Conservation (phyloP, 306 rosid species). For the Prunus mongolica region DNA sequence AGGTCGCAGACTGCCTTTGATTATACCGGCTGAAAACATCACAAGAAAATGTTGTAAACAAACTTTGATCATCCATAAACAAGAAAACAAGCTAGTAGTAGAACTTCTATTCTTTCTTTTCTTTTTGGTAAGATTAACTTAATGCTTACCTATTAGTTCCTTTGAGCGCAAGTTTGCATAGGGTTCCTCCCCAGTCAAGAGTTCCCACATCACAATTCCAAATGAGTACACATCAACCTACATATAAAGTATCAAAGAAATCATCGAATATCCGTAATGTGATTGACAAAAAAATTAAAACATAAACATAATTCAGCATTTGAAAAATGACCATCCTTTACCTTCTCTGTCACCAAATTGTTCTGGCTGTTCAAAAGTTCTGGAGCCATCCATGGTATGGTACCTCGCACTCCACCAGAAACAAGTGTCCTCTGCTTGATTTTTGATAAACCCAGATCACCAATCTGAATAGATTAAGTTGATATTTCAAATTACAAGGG, state of each 20-base stretch:
- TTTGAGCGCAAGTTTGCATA: slow-evolving; percentile 18
- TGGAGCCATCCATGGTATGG: slow-evolving; percentile 41
- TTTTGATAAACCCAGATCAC: slow-evolving; percentile 38
- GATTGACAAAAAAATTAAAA: background rate
- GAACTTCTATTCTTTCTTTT: background rate
- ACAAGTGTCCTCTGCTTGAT: slow-evolving; percentile 28
- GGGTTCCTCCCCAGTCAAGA: slow-evolving; percentile 38
- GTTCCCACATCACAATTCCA: slow-evolving; percentile 40
- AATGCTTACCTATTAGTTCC: slow-evolving; percentile 22
- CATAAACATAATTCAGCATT: background rate
- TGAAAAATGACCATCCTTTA: background rate
- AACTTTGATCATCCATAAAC: background rate
- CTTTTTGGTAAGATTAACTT: background rate
- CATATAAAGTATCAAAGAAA: background rate
- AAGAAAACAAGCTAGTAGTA: background rate
- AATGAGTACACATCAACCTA: slow-evolving; percentile 36
- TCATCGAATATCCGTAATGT: background rate
- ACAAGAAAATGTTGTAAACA: background rate
- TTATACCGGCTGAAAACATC: slow-evolving; percentile 25
- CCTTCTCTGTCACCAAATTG: slow-evolving; percentile 34
- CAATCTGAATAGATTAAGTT: slow-evolving; percentile 20
- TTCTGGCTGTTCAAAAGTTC: slow-evolving; percentile 25
- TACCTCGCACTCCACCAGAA: slow-evolving; percentile 32
- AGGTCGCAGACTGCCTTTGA: slow-evolving; percentile 22
- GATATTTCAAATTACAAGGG: background rate